Evolutionary conservation across 768 basidiomycete species (phyloP).

Genomic region (Hortiboletus campestris): DNA sequence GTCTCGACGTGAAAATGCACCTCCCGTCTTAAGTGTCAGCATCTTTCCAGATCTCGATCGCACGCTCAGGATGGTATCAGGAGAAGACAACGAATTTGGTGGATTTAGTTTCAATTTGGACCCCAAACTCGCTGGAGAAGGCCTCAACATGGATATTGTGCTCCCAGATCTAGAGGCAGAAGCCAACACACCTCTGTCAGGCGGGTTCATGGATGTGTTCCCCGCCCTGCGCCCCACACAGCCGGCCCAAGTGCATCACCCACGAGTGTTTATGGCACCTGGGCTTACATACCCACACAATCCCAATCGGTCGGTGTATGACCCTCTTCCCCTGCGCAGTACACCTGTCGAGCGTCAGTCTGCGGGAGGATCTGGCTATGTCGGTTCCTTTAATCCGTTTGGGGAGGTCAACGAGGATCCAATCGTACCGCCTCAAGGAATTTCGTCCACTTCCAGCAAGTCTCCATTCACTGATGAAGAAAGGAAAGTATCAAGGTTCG

Average conservation of each 20-base stretch:
- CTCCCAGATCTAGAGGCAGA: slow-evolving; percentile 48
- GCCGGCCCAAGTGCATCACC: slow-evolving; percentile 20
- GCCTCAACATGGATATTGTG: slow-evolving; percentile 38
- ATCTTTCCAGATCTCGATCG: slow-evolving; percentile 91
- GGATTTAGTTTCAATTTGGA: slow-evolving; percentile 89
- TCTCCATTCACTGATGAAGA: slow-evolving; percentile 54
- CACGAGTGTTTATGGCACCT: slow-evolving; percentile 43
- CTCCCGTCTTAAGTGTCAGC: slow-evolving; percentile 43
- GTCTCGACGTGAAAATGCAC: slow-evolving; percentile 61
- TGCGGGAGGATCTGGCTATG: slow-evolving; percentile 51
- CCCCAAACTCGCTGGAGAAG: slow-evolving; percentile 61
- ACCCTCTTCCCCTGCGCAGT: slow-evolving; percentile 43
- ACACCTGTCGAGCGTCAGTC: slow-evolving; percentile 47
- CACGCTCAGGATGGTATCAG: slow-evolving; percentile 69
- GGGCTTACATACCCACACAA: slow-evolving; percentile 51
- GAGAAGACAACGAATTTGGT: slow-evolving; percentile 56
- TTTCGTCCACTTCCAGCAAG: slow-evolving; percentile 33
- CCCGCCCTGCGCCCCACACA: slow-evolving; percentile 51
- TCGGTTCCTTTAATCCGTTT: slow-evolving; percentile 82
- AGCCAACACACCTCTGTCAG: slow-evolving; percentile 56
- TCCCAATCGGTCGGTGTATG: slow-evolving; percentile 53
- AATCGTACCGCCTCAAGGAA: slow-evolving; percentile 26
- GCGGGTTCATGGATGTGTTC: slow-evolving; percentile 69
- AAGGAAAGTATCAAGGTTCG: slow-evolving; percentile 76
- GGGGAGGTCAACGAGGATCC: slow-evolving; percentile 56